A percentile compares a stretch with the other conserved stretches of the same genome.
Evolutionary conservation across 176 grass and related monocot genomes (phyloP).

Genomic region (Cocos nucifera): DNA sequence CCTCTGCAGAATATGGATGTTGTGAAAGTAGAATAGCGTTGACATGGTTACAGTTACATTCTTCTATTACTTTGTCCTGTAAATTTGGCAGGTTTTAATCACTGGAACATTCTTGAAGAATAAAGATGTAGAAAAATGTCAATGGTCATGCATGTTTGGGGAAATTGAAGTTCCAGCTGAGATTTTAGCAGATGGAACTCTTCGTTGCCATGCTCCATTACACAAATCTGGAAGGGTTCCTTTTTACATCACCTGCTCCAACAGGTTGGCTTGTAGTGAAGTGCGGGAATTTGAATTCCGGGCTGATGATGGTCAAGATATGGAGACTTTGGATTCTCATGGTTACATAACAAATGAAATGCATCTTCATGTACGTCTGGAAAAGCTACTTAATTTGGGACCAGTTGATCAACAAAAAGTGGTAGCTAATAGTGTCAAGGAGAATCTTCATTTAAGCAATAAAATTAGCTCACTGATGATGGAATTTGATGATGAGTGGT

Average conservation of each 20-base stretch:
- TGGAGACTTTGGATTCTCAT: constrained; percentile 39
- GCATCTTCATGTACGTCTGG: constrained; percentile 78
- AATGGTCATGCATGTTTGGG: constrained; percentile 99
- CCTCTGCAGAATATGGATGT: too few species aligned
- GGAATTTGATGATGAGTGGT: constrained; percentile 49
- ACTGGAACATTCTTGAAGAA: constrained; percentile 88
- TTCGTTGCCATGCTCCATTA: constrained; percentile 64
- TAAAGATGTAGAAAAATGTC: constrained; percentile 68
- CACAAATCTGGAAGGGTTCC: constrained; percentile 73
- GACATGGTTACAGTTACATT: too few species aligned
- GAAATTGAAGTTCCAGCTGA: constrained; percentile 79
- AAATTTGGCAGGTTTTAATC: constrained; percentile 60
- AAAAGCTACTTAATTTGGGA: constrained; percentile 72
- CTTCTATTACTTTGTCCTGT: neutral
- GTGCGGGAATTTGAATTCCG: constrained; percentile 88
- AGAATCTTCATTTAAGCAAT: constrained; percentile 54
- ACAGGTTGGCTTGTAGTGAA: constrained; percentile 93
- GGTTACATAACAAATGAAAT: constrained; percentile 63
- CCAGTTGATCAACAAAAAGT: constrained; percentile 41
- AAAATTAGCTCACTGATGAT: constrained; percentile 78
- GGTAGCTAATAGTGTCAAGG: constrained; percentile 32
- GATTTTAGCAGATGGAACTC: constrained; percentile 71
- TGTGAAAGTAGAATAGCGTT: too few species aligned
- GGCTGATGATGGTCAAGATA: constrained; percentile 32
- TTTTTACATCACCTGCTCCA: constrained; percentile 95